Evolutionary conservation across 139 green algal species (phyloP).

Genomic region (Chlorella vulgaris): DNA sequence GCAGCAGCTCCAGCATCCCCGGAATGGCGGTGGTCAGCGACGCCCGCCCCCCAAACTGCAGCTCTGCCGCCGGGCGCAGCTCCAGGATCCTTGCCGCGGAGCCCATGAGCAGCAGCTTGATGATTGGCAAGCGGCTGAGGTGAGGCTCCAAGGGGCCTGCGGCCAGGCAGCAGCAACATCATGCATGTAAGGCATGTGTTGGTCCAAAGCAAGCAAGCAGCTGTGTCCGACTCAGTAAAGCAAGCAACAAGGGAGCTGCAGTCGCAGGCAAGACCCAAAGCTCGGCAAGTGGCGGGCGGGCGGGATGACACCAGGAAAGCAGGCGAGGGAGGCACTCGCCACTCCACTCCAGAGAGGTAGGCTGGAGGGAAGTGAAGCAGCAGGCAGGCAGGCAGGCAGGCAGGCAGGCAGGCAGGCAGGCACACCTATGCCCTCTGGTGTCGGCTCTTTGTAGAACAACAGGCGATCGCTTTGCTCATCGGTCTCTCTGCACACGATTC

Average conservation of each 20-base stretch:
- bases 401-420: neutral
- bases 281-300: no score
- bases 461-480: constrained; percentile 79
- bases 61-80: constrained; percentile 19
- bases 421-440: constrained; percentile 54
- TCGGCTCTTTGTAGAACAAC: constrained; percentile 77
- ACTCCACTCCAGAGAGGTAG: no score
- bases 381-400: no score
- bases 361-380: neutral
- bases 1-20: constrained; percentile 92
- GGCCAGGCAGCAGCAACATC: no score
- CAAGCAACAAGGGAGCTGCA: neutral
- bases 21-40: constrained; percentile 72
- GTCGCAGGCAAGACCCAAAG: no score
- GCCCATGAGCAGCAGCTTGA: constrained; percentile 81
- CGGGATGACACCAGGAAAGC: no score
- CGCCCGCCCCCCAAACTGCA: constrained; percentile 47
- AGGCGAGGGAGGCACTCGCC: no score
- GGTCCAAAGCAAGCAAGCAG: neutral
- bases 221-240: neutral
- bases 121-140: constrained; percentile 29
- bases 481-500: constrained; percentile 66
- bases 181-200: neutral
- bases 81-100: constrained; percentile 11
- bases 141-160: constrained; percentile 21